phyloP scores from a whole-genome alignment of 2,329 filamentous ascomycete species.

The Scolecobasidium constrictum region DNA sequence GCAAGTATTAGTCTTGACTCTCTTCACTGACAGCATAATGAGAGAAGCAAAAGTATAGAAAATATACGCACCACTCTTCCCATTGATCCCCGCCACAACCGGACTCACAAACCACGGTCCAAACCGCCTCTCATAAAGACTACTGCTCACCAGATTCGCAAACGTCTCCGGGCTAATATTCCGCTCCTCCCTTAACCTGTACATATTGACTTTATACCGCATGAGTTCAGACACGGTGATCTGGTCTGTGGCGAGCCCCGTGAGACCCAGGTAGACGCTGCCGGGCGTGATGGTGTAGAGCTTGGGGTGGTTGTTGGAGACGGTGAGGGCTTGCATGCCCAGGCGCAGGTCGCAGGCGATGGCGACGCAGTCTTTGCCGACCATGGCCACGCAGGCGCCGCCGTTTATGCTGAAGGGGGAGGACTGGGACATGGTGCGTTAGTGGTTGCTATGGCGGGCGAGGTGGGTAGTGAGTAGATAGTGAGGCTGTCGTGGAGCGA shows the following conservation, averaged over 20 bases:
- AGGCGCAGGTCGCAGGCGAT: slow-evolving; percentile 98
- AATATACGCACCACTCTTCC: slow-evolving; percentile 65
- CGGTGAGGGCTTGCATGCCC: slow-evolving; percentile 88
- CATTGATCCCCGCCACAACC: slow-evolving; percentile 89
- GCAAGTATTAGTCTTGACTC: background rate
- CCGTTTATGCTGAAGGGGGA: slow-evolving; percentile 92
- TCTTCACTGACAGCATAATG: too few relatives aligned
- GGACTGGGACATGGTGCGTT: slow-evolving; percentile 41
- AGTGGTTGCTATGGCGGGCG: background rate
- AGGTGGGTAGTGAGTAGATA: background rate
- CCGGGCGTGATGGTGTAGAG: slow-evolving; percentile 97
- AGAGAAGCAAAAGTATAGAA: background rate
- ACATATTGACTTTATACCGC: slow-evolving; percentile 99
- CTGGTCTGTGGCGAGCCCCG: slow-evolving; percentile 92
- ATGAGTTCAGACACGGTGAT: slow-evolving; percentile 91
- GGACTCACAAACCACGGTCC: slow-evolving; percentile 94
- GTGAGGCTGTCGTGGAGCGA: background rate
- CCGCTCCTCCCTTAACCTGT: slow-evolving; percentile 95
- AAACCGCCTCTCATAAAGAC: slow-evolving; percentile 90
- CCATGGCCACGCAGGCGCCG: slow-evolving; percentile 96
- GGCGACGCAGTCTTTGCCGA: slow-evolving; percentile 98
- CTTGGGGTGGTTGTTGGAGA: slow-evolving; percentile 99
- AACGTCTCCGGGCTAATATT: slow-evolving; percentile 90
- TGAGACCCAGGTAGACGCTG: slow-evolving; percentile 89
- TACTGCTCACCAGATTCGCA: slow-evolving; percentile 86